Base-by-base conservation (phyloP, 495 filamentous ascomycete species). In the Podospora conica region DNA sequence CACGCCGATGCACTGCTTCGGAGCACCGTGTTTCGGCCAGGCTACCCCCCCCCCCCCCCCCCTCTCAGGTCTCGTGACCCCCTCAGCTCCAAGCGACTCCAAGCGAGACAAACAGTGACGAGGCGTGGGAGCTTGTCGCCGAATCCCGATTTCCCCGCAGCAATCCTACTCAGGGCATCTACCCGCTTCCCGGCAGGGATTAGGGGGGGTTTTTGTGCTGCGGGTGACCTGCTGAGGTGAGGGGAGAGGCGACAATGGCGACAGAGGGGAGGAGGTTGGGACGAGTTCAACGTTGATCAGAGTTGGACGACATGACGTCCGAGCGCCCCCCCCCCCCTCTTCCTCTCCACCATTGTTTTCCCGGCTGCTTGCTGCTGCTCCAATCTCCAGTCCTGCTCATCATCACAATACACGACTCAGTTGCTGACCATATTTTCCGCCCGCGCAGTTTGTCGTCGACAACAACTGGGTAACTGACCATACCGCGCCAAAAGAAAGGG, bases 371-470 rank as follows among this genome's bases (percentile, higher is more conserved):
- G 48, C 27, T 28, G 18, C 24, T n/a, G n/a, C n/a, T n/a, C n/a
- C n/a, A n/a, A n/a, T n/a, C n/a, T 23, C 55, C 25, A 29, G 21
- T 24, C 23, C 29, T 20, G 20, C n/a, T 55, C 40, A 23, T 24
- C 54, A 64, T 25, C 57, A 22, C 9, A 11, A 10, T 24, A 21
- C 31, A 24, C 24, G 29, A 53, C 27, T 6, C 54, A 48, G 12
- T 72, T 61, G 59, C 70, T 72, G 58, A 72, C 68, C 20, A 53
- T 28, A 55, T 63, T 53, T 55, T 25, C 15, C 53, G 23, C 0
- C 57, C 29, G 27, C 31, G 64, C 68, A 96, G 91, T 98, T 96
- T 78, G 90, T 98, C 69, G 94, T 96, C 56, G 93, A 98, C 84
- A 88, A 86, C 55, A 84, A 80, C 65, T 98, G 95, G 95, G 86